Base-by-base conservation (phyloP, 257 asterid genomes). In the Lycium barbarum region DNA sequence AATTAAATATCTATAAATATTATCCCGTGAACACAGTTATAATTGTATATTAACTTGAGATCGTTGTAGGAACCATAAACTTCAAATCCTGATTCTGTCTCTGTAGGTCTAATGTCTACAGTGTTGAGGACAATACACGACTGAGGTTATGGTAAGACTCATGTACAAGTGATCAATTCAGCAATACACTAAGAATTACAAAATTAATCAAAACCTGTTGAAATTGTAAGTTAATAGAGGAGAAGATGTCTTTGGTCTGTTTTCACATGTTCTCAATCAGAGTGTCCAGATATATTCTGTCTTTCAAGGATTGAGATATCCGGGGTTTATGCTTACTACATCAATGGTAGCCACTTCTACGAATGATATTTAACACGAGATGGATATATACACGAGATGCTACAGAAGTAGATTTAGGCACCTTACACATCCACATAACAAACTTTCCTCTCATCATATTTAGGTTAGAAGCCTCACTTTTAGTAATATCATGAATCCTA, bases 391-490 rank as follows among this genome's bases (percentile, higher is more conserved):
- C 71, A 26, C 11, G 10, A 59, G 7, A 59, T 59, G 66, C 33
- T 59, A 59, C 66, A 59, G 33, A 18, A 36, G 20, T 14, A 36
- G 51, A 4, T 35, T 66, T 66, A 12, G 47, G 47, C 47, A 66
- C 12, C 45, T 33, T 14, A 33, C 72, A 40, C 33, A 2, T 71
- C 17, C 4, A 43, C 36, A 71, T 45, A 72, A 45, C 58, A 45
- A 72, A 72, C 80, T n/a, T 72, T 47, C 58, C 80, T 45, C 58
- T n/a, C 80, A 72, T 18, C 58, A n/a, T 14, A 18, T 3, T 72
- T 72, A 72, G 38, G 36, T 72, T 72, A 72, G n/a, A 72, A 45
- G 80, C 80, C 80, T 43, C 80, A 11, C 38, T 45, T 72, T 18
- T n/a, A 45, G 58, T 72, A 72, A 72, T 58, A 78, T 54, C 26